phyloP scores from a whole-genome alignment of 2,329 filamentous ascomycete genomes.

The Balansia obtecta region DNA sequence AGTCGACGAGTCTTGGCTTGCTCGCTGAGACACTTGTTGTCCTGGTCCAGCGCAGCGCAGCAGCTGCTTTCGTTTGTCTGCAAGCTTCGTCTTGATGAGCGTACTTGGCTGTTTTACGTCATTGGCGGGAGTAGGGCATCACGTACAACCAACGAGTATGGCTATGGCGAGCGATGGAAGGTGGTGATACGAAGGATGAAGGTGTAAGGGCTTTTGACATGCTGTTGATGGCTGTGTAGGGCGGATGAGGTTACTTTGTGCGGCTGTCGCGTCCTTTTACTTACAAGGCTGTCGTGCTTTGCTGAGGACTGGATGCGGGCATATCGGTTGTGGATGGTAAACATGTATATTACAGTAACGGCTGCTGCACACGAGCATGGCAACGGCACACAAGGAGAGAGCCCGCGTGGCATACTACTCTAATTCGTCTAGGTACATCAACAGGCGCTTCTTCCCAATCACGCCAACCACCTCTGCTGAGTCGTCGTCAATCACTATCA shows the following conservation, averaged over 20 bases:
- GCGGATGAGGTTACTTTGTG: not conserved
- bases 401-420: not conserved
- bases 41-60: too few relatives aligned
- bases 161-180: too few relatives aligned
- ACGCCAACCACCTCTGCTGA: constrained; percentile 37
- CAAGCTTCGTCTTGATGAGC: too few relatives aligned
- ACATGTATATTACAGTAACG: not conserved
- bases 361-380: not conserved
- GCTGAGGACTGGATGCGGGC: not conserved
- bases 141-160: too few relatives aligned
- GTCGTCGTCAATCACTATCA: constrained; percentile 40
- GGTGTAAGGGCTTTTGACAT: too few relatives aligned
- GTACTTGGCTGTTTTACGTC: too few relatives aligned
- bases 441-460: constrained; percentile 43
- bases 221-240: not conserved
- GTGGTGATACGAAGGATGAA: too few relatives aligned
- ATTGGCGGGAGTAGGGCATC: too few relatives aligned
- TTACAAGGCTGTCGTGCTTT: not conserved
- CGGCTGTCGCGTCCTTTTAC: not conserved
- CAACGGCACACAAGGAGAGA: not conserved
- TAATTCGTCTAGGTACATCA: constrained; percentile 5
- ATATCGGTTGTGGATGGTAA: not conserved
- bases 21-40: too few relatives aligned
- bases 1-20: too few relatives aligned
- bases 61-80: too few relatives aligned